phyloP scores from a whole-genome alignment of 768 basidiomycete genomes.

The Russula lepida region DNA sequence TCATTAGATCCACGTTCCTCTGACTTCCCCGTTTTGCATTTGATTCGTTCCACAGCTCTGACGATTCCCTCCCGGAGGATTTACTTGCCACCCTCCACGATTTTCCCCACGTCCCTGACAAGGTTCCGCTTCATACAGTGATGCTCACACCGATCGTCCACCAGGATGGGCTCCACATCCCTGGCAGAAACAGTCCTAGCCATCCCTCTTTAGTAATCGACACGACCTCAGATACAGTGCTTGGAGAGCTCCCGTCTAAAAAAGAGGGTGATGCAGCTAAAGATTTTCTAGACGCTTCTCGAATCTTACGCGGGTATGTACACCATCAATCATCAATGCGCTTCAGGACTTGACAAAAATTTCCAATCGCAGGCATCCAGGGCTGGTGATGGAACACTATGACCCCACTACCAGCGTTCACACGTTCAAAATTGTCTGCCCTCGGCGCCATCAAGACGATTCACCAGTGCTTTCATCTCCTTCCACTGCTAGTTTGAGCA shows the following conservation, averaged over 20 bases:
- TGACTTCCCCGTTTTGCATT: background rate
- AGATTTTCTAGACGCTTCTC: background rate
- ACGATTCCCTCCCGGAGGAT: conserved; percentile 4
- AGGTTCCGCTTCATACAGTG: background rate
- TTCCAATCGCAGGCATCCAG: conserved; percentile 7
- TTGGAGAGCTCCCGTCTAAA: background rate
- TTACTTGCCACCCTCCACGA: conserved; percentile 1
- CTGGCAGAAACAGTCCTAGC: background rate
- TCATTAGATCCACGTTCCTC: background rate
- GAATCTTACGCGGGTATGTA: conserved; percentile 1
- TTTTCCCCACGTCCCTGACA: conserved; percentile 2
- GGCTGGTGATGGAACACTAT: conserved; percentile 12
- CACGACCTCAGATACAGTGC: background rate
- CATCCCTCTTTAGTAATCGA: background rate
- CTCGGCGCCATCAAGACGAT: background rate
- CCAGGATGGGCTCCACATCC: background rate
- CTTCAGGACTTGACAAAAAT: background rate
- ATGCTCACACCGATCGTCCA: background rate
- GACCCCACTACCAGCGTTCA: conserved; percentile 8
- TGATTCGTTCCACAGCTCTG: background rate
- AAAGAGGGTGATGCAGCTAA: background rate
- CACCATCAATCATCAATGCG: too few relatives aligned
- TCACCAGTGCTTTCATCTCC: background rate
- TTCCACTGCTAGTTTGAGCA: background rate
- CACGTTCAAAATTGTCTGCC: conserved; percentile 15